phyloP scores from a whole-genome alignment of 805 yeast genomes.

The Sugiyamaella mastotermitis region DNA sequence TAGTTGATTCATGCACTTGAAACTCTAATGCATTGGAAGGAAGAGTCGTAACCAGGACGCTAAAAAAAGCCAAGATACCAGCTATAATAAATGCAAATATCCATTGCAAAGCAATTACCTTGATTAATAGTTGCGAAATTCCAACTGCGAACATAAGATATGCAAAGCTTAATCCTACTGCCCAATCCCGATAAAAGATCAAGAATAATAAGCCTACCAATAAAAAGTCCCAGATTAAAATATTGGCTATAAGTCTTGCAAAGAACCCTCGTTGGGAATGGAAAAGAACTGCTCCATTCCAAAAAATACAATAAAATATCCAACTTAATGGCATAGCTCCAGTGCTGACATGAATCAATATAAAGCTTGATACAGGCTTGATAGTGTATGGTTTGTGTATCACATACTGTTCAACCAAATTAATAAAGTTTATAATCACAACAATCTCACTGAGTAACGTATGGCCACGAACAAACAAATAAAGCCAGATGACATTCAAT shows the following conservation, averaged over 20 bases:
- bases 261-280: slow-evolving; percentile 47
- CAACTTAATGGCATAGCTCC: slow-evolving; percentile 71
- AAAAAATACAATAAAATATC: slow-evolving; percentile 66
- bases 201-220: slow-evolving; percentile 56
- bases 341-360: slow-evolving; percentile 57
- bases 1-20: too few species aligned
- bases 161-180: slow-evolving; percentile 54
- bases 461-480: slow-evolving; percentile 52
- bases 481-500: slow-evolving; percentile 56
- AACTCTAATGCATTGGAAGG: too few species aligned
- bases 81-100: slow-evolving; percentile 69
- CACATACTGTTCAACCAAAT: slow-evolving; percentile 50
- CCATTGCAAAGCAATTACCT: slow-evolving; percentile 78
- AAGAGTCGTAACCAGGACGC: slow-evolving; percentile 37
- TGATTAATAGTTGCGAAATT: slow-evolving; percentile 61
- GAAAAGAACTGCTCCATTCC: slow-evolving; percentile 79
- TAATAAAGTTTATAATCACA: slow-evolving; percentile 52
- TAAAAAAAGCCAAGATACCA: slow-evolving; percentile 46
- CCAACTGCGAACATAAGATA: slow-evolving; percentile 61
- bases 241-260: slow-evolving; percentile 64
- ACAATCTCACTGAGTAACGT: slow-evolving; percentile 56
- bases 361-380: slow-evolving; percentile 46
- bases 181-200: slow-evolving; percentile 62
- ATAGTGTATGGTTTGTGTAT: slow-evolving; percentile 54
- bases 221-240: slow-evolving; percentile 73